Percentiles rank a stretch among this genome's conserved stretches.
Evolutionary conservation across 2,329 filamentous ascomycete genomes (phyloP).

Genomic region (Fusarium concolor): DNA sequence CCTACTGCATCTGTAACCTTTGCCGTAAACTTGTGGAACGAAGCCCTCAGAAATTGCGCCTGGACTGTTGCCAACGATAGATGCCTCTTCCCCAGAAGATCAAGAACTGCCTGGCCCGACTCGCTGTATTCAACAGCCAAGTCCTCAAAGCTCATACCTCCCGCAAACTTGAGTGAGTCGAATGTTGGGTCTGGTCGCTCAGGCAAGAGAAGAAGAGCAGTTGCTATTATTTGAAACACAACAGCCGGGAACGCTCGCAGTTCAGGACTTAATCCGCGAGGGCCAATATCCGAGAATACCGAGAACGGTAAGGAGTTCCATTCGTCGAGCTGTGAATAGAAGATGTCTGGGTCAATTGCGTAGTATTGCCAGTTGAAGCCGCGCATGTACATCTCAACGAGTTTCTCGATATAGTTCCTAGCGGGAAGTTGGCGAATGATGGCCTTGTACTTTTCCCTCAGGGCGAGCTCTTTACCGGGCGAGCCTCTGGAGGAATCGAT

Average conservation of each 20-base stretch:
- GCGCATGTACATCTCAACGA: conserved; percentile 66
- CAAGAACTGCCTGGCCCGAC: conserved; percentile 64
- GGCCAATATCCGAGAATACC: conserved; percentile 61
- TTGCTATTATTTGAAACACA: conserved; percentile 69
- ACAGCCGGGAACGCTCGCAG: conserved; percentile 69
- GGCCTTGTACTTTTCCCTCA: conserved; percentile 68
- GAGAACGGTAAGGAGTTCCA: conserved; percentile 68
- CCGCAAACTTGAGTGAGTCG: conserved; percentile 68
- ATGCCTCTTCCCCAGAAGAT: conserved; percentile 67
- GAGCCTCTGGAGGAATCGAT: not conserved
- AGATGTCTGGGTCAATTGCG: conserved; percentile 64
- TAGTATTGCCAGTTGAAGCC: conserved; percentile 71
- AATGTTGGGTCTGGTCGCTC: conserved; percentile 61
- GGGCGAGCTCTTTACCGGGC: conserved; percentile 51
- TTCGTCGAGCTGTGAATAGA: conserved; percentile 62
- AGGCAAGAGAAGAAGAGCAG: conserved; percentile 64
- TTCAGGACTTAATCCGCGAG: conserved; percentile 62
- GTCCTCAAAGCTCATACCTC: conserved; percentile 70
- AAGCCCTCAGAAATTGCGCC: conserved; percentile 66
- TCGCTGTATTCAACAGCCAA: conserved; percentile 71
- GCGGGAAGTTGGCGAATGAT: conserved; percentile 69
- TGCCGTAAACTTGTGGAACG: conserved; percentile 69
- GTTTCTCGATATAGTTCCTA: conserved; percentile 64
- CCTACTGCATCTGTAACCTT: conserved; percentile 67
- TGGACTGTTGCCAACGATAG: conserved; percentile 68